Evolutionary conservation across 768 basidiomycete species (phyloP), one percentile per base, ranked within the genome.

Genomic region (Phylloporus sp.): DNA sequence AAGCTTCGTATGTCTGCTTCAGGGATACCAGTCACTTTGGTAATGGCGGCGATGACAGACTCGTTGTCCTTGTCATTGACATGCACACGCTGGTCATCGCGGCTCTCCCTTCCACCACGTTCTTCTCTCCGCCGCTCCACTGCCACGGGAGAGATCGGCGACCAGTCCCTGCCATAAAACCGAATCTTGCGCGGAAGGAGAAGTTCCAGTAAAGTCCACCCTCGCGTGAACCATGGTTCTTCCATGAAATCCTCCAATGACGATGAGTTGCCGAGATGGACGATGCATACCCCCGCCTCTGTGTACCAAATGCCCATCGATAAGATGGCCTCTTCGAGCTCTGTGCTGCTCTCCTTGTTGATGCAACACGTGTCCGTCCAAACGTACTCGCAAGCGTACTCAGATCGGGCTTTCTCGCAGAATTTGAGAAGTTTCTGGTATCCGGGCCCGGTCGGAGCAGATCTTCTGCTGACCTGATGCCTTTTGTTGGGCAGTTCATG

Each of bases 301-400:
- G 50, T 45, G 37, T 60, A 63, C 61, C 63, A 64, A 43, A 38
- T 33, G 11, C 41, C 53, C 47, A 50, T 57, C 9, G 60, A 65
- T 14, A 57, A 32, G 48, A 60, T 52, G 27, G 57, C 60, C 17
- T 63, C 60, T 35, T 62, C 62, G 22, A 67, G 46, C 9, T 66
- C 66, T 2, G 60, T 15, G 28, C 55, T 49, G 14, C 34, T 60
- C 38, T 62, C 61, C 46, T 54, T 61, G 47, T 62, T 60, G 38
- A 62, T 61, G 38, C 60, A 61, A 39, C 60, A 61, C 7, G 52
- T 61, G 26, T 61, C 60, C 42, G 60, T 32, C 61, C 60, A 68
- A 41, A 51, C 64, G 32, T 62, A 55, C 49, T 61, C 49, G 35
- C 60, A 54, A 11, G 55, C 54, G 11, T 59, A 63, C 18, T 62